Conservation (phyloP, 768 basidiomycete genomes). For the Trametes gibbosa region DNA sequence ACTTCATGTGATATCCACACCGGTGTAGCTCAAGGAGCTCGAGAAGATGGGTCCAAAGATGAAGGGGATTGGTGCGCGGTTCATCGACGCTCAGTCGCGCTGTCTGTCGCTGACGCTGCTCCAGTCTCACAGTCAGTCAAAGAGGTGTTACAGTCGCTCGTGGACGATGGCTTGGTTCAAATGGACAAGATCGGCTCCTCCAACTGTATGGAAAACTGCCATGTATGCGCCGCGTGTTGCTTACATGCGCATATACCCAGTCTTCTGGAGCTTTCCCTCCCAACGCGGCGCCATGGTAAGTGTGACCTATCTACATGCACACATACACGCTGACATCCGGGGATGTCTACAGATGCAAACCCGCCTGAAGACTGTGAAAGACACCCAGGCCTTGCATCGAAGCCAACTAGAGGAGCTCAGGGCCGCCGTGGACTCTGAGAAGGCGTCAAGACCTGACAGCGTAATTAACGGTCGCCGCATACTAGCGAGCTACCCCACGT, state of each 20-base stretch:
- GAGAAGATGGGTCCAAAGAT: constrained; percentile 87
- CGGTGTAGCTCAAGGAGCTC: constrained; percentile 75
- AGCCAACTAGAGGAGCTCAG: constrained; percentile 50
- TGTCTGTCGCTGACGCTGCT: background rate
- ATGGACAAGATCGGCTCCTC: constrained; percentile 93
- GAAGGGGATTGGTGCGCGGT: constrained; percentile 77
- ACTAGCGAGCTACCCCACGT: background rate
- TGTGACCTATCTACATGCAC: background rate
- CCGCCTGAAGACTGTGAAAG: constrained; percentile 49
- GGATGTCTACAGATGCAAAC: constrained; percentile 48
- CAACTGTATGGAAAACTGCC: constrained; percentile 62
- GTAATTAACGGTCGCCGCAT: constrained; percentile 34
- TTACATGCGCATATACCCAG: constrained; percentile 41
- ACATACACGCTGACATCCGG: too few species aligned
- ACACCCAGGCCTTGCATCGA: constrained; percentile 40
- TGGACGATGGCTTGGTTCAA: constrained; percentile 84
- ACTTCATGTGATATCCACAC: background rate
- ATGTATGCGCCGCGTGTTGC: background rate
- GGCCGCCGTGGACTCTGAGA: constrained; percentile 49
- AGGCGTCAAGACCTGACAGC: constrained; percentile 52
- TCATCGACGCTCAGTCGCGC: background rate
- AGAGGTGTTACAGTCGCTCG: constrained; percentile 83
- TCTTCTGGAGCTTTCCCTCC: constrained; percentile 96
- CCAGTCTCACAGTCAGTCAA: constrained; percentile 89
- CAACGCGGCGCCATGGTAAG: constrained; percentile 75